Percentiles rank a stretch among this genome's conserved stretches.
These are phyloP conservation scores for Epicoccum nigrum DNA, from an alignment of 2,329 filamentous ascomycete genomes.

Conservation along the genomic window DNA sequence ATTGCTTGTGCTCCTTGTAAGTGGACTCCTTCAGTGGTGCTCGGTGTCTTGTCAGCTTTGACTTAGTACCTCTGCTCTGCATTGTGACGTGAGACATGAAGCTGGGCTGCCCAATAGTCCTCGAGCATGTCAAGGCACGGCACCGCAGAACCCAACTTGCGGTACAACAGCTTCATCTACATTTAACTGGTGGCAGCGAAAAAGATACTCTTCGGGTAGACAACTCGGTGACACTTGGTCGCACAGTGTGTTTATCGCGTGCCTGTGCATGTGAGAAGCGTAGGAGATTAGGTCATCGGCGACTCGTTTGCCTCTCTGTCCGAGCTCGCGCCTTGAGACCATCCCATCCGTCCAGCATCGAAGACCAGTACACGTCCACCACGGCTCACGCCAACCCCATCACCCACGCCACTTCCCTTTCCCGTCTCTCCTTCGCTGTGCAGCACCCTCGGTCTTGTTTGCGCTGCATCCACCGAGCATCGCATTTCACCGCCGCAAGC, in stretches of 20 bases:
- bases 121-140: too few species aligned
- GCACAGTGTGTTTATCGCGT: constrained; percentile 17
- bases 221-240: constrained; percentile 3
- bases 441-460: constrained; percentile 12
- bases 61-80: constrained; percentile 7
- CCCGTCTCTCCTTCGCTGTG: constrained; percentile 41
- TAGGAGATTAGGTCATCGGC: constrained; percentile 19
- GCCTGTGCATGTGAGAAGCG: constrained; percentile 19
- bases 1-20: not conserved
- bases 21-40: too few species aligned
- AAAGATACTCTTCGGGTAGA: not conserved
- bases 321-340: constrained; percentile 25
- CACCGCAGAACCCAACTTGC: too few species aligned
- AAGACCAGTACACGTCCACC: constrained; percentile 28
- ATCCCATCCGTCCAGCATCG: constrained; percentile 20
- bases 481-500: constrained; percentile 27
- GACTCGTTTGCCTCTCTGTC: constrained; percentile 24
- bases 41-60: too few species aligned
- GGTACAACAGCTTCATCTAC: too few species aligned
- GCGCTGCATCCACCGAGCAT: constrained; percentile 20
- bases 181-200: not conserved
- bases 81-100: constrained; percentile 14
- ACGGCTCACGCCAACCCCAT: constrained; percentile 42
- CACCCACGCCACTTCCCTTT: constrained; percentile 33
- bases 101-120: constrained; percentile 11